These are phyloP conservation scores for Tylopilus sp. DNA, from an alignment of 768 basidiomycete species.

Conservation along the genomic window DNA sequence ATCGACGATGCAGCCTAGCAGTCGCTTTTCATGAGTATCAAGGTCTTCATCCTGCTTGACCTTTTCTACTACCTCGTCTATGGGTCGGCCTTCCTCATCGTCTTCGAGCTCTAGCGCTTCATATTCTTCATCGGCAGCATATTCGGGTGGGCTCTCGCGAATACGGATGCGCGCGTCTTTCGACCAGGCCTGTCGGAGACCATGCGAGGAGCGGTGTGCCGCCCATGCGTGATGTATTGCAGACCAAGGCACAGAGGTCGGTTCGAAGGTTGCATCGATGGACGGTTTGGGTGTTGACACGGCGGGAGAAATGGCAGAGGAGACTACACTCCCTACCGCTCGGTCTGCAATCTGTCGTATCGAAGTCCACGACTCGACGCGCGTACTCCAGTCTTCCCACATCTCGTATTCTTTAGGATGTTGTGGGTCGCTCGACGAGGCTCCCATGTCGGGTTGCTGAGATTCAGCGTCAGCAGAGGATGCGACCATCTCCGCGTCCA, in stretches of 20 bases:
- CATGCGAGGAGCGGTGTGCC: constrained; percentile 45
- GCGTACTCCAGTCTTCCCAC: constrained; percentile 67
- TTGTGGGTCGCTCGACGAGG: constrained; percentile 3
- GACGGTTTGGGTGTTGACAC: constrained; percentile 22
- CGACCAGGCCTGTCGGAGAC: constrained; percentile 58
- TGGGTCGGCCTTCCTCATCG: constrained; percentile 16
- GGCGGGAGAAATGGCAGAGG: constrained; percentile 21
- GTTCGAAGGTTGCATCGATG: constrained; percentile 30
- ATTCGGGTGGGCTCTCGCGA: constrained; percentile 36
- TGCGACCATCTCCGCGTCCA: constrained; percentile 13
- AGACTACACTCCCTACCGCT: constrained; percentile 64
- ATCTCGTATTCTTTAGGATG: constrained; percentile 32
- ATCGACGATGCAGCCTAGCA: constrained; percentile 86
- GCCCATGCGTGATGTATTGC: constrained; percentile 66
- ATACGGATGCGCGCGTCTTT: constrained; percentile 43
- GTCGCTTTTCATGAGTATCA: constrained; percentile 74
- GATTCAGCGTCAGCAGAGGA: constrained; percentile 15
- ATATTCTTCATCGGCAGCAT: constrained; percentile 29
- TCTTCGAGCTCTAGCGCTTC: constrained; percentile 35
- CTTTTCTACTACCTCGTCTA: constrained; percentile 73
- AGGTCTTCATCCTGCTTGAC: constrained; percentile 74
- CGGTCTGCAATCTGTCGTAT: constrained; percentile 74
- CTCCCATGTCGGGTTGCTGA: neutral
- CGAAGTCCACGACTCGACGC: constrained; percentile 63
- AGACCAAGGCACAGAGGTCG: constrained; percentile 64